phyloP scores from a whole-genome alignment of 2,329 filamentous ascomycete genomes.

The Fusarium citri region DNA sequence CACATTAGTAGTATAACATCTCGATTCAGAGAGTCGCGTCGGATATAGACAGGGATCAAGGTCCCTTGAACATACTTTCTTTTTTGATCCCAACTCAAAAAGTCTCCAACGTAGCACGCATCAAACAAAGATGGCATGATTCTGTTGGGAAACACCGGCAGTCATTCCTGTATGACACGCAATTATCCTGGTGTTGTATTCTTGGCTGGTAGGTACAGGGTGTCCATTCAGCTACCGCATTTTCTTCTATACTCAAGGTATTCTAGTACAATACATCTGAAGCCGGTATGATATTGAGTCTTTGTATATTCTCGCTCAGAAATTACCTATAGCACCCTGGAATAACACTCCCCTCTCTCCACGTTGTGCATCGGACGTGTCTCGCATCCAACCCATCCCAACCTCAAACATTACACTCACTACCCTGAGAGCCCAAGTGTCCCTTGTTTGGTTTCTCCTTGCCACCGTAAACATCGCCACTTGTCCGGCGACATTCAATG shows the following conservation, averaged over 20 bases:
- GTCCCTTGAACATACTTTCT: constrained; percentile 26
- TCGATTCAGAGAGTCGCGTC: constrained; percentile 13
- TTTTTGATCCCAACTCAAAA: constrained; percentile 13
- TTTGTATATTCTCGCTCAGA: constrained; percentile 28
- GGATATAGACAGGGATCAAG: constrained; percentile 22
- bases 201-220: constrained; percentile 16
- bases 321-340: constrained; percentile 26
- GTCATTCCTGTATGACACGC: constrained; percentile 22
- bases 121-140: constrained; percentile 45
- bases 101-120: constrained; percentile 23
- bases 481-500: constrained; percentile 38
- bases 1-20: constrained; percentile 24
- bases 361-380: constrained; percentile 14
- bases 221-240: neutral
- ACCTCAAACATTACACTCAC: neutral
- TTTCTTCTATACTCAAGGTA: neutral
- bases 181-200: constrained; percentile 28
- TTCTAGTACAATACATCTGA: neutral
- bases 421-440: constrained; percentile 17
- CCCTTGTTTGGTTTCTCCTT: constrained; percentile 27
- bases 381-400: constrained; percentile 25
- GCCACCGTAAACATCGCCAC: constrained; percentile 31
- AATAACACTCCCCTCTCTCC: constrained; percentile 21
- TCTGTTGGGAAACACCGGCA: constrained; percentile 45
- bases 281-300: constrained; percentile 22